phyloP scores from a whole-genome alignment of 2,329 filamentous ascomycete genomes.

The Diaporthe ilicicola region DNA sequence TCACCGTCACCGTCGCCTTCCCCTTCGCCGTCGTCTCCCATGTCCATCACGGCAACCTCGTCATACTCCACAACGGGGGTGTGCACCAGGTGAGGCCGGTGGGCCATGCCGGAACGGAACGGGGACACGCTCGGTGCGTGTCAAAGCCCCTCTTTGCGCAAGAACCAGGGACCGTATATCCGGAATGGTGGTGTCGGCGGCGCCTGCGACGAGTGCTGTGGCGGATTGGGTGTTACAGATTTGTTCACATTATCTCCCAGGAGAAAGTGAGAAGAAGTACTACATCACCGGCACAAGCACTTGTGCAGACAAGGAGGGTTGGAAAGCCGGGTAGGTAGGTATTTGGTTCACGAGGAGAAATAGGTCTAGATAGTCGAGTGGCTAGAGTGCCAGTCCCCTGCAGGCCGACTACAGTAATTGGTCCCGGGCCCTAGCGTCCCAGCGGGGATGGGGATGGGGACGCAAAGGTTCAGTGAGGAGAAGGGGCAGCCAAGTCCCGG shows the following conservation, averaged over 20 bases:
- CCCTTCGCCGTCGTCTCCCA: constrained; percentile 30
- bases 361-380: background rate
- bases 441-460: background rate
- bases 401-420: background rate
- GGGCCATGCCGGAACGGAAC: constrained; percentile 22
- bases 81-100: constrained; percentile 22
- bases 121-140: background rate
- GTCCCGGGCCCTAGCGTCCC: background rate
- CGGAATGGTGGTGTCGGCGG: background rate
- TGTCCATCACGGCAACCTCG: constrained; percentile 34
- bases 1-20: background rate
- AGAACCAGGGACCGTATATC: background rate
- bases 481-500: constrained; percentile 6
- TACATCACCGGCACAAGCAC: background rate
- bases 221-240: background rate
- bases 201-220: background rate
- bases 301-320: background rate
- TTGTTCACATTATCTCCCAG: background rate
- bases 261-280: background rate
- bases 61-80: constrained; percentile 37
- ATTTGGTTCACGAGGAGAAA: background rate
- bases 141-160: constrained; percentile 14
- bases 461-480: constrained; percentile 18
- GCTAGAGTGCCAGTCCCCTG: background rate
- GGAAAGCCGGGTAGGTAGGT: background rate